Conservation (phyloP, 192 early-diverging fungal genomes). For the Jimgerdemannia flammicorona region DNA sequence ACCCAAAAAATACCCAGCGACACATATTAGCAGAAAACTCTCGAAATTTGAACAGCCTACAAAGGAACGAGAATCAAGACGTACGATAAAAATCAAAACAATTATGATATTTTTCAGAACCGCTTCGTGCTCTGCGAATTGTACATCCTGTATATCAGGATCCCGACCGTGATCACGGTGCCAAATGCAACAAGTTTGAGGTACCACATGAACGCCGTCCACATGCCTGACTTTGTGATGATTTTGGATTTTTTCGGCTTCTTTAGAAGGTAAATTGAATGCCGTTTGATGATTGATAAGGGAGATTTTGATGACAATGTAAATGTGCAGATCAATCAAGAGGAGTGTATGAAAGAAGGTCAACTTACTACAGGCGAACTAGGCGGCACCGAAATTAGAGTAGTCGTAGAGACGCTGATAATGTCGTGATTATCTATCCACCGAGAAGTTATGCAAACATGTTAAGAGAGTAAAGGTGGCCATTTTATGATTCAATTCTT, state of each 20-base stretch:
- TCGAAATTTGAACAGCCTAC: too few relatives aligned
- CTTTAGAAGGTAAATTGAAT: not conserved
- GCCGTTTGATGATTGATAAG: too few relatives aligned
- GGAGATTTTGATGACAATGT: not conserved
- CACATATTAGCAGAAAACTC: too few relatives aligned
- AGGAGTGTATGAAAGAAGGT: not conserved
- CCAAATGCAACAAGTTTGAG: slow-evolving; percentile 1
- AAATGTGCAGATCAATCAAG: not conserved
- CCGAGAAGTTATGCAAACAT: too few relatives aligned
- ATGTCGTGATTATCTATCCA: slow-evolving; percentile 41
- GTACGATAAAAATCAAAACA: not conserved
- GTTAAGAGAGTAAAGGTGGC: too few relatives aligned
- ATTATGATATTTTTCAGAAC: not conserved
- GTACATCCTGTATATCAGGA: not conserved
- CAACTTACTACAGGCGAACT: slow-evolving; percentile 11
- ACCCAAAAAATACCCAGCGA: too few relatives aligned
- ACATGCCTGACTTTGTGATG: not conserved
- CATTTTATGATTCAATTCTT: too few relatives aligned
- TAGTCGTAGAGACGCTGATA: slow-evolving; percentile 37
- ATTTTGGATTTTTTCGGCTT: not conserved
- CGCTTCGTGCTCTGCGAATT: not conserved
- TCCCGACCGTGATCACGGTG: not conserved
- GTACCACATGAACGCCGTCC: not conserved
- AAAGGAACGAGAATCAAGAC: too few relatives aligned
- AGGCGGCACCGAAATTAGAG: slow-evolving; percentile 15